Base-by-base conservation (phyloP, 140 eudicot species). In the Flaveria floridana region DNA sequence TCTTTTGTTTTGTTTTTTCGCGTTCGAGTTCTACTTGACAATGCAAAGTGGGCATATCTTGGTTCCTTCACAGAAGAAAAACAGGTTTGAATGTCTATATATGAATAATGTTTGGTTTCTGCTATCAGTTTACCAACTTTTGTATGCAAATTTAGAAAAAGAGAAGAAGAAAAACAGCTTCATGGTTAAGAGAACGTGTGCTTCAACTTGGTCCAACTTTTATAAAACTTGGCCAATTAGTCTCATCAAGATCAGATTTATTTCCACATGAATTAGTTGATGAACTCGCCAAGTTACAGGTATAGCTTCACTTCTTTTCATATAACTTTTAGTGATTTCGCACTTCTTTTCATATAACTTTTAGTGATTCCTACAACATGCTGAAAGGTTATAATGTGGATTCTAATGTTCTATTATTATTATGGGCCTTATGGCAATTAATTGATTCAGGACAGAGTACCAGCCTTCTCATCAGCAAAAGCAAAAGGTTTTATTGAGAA, bases 211-310 rank as follows among this genome's bases (percentile, higher is more conserved):
- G 99, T 12, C 97, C 99, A 1, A 90, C 97, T 23, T 91, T 94
- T 75, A 91, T 94, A 20, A 94, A 94, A 85, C 87, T 94, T 4
- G 99, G 99, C 61, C 97, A 90, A 76, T 67, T 94, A 70, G 85
- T 89, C 53, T 94, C 99, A 50, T 84, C 99, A 76, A 88, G 99
- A 70, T 94, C 99, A 21, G 99, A 94, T 90, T 82, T 94, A 65
- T 91, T 94, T 82, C 99, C 99, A 2, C 86, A 85, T 67, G 99
- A 90, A 76, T 94, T 86, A 83, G 97, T 94, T 6, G 95, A 90
- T 28, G 99, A 94, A 87, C 97, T 94, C 55, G 92, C 95, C 42
- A 94, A 94, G 76, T 84, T 94, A 82, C 99, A 94, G 97, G 99
- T 92, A 83, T 59, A 39, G 52, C 15, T 41, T 30, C 23, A 1